A percentile compares a stretch with the other conserved stretches of the same genome.
Conservation (phyloP, 768 basidiomycete genomes). For the Mycena galericulata region DNA sequence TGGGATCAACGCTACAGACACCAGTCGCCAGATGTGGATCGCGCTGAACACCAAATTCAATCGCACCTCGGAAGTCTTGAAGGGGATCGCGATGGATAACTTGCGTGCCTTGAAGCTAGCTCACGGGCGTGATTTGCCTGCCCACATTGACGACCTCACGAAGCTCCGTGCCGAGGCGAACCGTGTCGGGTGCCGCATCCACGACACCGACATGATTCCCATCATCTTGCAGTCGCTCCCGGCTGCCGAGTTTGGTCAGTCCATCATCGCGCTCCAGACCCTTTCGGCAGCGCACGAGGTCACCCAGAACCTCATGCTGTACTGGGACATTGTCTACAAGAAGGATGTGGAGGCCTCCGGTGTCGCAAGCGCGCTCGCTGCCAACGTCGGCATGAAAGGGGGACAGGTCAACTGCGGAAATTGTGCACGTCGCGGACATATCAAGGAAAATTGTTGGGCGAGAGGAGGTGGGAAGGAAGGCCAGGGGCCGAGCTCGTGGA, state of each 20-base stretch:
- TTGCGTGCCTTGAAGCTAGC: neutral
- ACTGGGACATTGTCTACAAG: conserved; percentile 1
- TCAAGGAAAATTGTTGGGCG: neutral
- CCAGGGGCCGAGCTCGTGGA: conserved; percentile 2
- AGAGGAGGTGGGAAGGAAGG: conserved; percentile 7
- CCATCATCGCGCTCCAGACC: conserved; percentile 4
- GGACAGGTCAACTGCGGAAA: neutral
- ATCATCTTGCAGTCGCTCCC: conserved; percentile 9
- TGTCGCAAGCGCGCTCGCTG: neutral
- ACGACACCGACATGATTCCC: neutral
- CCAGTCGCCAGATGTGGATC: neutral
- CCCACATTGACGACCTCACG: neutral
- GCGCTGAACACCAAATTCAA: neutral
- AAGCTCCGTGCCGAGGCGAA: neutral
- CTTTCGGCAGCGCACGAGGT: neutral
- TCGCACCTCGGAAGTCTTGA: neutral
- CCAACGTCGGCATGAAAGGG: neutral
- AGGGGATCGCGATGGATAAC: neutral
- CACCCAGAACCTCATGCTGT: neutral
- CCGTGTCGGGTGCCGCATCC: neutral
- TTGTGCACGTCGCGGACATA: neutral
- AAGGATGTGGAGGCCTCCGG: neutral
- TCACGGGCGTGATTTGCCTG: neutral
- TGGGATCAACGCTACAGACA: too few relatives aligned
- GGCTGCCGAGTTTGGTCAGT: neutral